Evolutionary conservation across 345 rosid genomes (phyloP).

Genomic region (Corymbia maculata): DNA sequence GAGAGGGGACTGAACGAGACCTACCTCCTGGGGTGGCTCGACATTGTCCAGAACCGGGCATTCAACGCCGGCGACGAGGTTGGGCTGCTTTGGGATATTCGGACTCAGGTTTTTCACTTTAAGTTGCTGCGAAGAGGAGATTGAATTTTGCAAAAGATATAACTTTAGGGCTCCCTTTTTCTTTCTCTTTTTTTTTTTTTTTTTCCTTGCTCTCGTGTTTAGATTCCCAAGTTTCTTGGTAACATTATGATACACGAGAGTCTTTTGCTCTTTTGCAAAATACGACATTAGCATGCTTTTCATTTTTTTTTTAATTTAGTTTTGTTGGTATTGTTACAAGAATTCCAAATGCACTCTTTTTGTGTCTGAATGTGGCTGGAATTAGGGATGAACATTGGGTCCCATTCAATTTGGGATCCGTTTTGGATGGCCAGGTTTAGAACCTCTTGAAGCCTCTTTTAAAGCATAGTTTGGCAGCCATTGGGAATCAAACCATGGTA

Average conservation of each 20-base stretch:
- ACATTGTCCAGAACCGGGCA: constrained; percentile 4
- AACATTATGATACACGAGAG: not conserved
- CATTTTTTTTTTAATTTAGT: not conserved
- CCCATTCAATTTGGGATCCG: accelerated
- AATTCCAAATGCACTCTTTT: not conserved
- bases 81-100: constrained; percentile 23
- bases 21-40: constrained; percentile 13
- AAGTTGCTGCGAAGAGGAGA: constrained; percentile 6
- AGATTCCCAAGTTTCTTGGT: not conserved
- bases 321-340: not conserved
- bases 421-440: not conserved
- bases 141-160: not conserved
- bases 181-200: not conserved
- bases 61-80: constrained; percentile 19
- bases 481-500: not conserved
- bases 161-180: not conserved
- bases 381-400: not conserved
- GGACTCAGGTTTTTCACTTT: constrained; percentile 6
- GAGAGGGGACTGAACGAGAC: constrained; percentile 10
- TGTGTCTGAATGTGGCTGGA: not conserved
- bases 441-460: not conserved
- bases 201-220: not conserved
- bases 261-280: not conserved
- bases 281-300: not conserved
- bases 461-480: not conserved